These are phyloP conservation scores for Clausena lansium DNA, from an alignment of 345 rosid species.

Conservation along the genomic window DNA sequence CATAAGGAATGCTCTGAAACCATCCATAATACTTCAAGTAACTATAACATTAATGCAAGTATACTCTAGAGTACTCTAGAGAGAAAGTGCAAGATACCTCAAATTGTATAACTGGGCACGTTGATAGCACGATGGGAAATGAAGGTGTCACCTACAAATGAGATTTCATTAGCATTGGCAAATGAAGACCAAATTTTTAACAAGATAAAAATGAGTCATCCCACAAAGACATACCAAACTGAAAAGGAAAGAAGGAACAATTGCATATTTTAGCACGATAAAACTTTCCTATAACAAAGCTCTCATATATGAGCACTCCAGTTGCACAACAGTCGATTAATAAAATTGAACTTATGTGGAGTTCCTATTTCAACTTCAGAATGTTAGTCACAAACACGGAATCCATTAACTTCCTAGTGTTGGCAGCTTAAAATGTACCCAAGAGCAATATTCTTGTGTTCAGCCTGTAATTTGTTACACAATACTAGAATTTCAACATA, in stretches of 20 bases:
- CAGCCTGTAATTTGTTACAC: background rate
- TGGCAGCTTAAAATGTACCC: background rate
- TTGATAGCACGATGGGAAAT: conserved; percentile 59
- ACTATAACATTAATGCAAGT: background rate
- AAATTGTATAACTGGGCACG: conserved; percentile 69
- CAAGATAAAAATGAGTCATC: background rate
- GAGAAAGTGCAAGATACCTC: conserved; percentile 49
- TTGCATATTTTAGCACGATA: background rate
- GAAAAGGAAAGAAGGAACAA: background rate
- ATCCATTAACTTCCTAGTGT: background rate
- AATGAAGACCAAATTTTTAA: background rate
- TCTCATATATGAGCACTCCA: background rate
- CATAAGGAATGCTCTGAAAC: background rate
- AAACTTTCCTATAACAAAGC: background rate
- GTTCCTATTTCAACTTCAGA: background rate
- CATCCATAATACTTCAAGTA: background rate
- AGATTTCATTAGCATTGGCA: conserved; percentile 25
- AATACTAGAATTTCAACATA: background rate
- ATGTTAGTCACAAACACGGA: background rate
- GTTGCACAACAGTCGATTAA: conserved; percentile 7
- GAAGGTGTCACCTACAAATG: conserved; percentile 73
- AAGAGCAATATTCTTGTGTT: background rate
- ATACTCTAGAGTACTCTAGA: background rate
- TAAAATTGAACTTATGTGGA: background rate
- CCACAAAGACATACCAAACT: background rate